These are phyloP conservation scores for Purpureocillium lavendulum DNA, from an alignment of 2,329 filamentous ascomycete species.

Conservation along the genomic window DNA sequence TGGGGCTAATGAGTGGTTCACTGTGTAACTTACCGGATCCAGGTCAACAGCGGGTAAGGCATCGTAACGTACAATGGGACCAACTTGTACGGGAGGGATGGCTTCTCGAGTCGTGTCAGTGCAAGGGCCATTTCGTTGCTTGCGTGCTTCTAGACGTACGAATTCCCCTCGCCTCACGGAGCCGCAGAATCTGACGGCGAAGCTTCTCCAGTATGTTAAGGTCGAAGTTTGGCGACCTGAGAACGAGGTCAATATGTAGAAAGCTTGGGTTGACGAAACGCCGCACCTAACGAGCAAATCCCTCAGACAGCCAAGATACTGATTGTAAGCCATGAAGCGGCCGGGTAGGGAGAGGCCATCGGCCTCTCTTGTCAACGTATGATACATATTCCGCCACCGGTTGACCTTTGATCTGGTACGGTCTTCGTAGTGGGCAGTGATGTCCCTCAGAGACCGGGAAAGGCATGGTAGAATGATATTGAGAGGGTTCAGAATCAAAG, in stretches of 20 bases:
- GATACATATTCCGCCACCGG: conserved; percentile 52
- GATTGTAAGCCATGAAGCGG: conserved; percentile 48
- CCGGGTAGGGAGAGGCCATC: conserved; percentile 41
- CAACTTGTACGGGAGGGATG: conserved; percentile 25
- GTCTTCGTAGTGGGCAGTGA: conserved; percentile 43
- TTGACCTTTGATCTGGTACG: conserved; percentile 34
- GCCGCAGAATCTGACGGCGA: conserved; percentile 37
- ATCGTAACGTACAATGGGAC: conserved; percentile 23
- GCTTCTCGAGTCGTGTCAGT: conserved; percentile 3
- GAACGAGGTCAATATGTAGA: too few relatives aligned
- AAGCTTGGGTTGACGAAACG: conserved; percentile 9
- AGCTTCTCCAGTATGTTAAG: conserved; percentile 43
- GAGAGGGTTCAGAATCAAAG: conserved; percentile 45
- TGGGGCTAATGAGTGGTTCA: not conserved
- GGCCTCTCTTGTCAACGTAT: conserved; percentile 44
- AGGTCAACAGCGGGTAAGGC: conserved; percentile 12
- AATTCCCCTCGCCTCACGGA: conserved; percentile 46
- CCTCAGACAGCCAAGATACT: conserved; percentile 40
- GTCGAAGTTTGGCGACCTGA: conserved; percentile 44
- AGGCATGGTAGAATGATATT: conserved; percentile 49
- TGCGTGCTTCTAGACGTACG: conserved; percentile 25
- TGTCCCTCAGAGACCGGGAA: conserved; percentile 42
- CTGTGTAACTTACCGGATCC: conserved; percentile 14
- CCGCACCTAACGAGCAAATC: conserved; percentile 42
- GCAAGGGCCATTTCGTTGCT: too few relatives aligned